Base-by-base conservation (phyloP, 352 stramenopile species). In the Nannochloropsis limnetica region DNA sequence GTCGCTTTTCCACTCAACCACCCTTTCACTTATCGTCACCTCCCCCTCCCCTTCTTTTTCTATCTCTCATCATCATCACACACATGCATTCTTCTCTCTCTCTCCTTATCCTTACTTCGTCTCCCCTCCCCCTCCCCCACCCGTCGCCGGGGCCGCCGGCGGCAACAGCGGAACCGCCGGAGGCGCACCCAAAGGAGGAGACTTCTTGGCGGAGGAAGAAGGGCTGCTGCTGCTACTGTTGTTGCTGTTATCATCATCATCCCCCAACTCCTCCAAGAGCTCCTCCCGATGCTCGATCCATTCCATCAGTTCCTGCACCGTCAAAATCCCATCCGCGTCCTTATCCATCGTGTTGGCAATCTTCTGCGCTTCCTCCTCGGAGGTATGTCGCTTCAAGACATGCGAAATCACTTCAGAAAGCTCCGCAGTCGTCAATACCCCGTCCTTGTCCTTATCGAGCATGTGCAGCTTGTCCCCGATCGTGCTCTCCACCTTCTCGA, bases 381-480 rank as follows among this genome's bases (percentile, higher is more conserved):
- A 97, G 80, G 96, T 94, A 29, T 94, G 88, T 81, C 96, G 92
- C 85, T 94, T 94, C 82, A 98, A 85, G 79, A 98, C 95, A 61
- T 93, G 95, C 85, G 97, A 94, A 14, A 99, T 91, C 0, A 93
- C 93, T 84, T 97, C 89, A 74, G 93, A 93, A 81, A 99, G 90
- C 89, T 99, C 96, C 84, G 98, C 93, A n/a, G 90, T 90, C 29
- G 91, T 92, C 25, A 98, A 69, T 80, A 98, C 91, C 83, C 95
- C 95, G 89, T 99, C 96, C 74, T 90, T 93, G 89, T 99, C 96
- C 84, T 94, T 93, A 87, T 99, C 96, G 25, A 99, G 88, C 83
- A 98, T 91, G 85, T 98, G 96, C 79, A 99, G 91, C 79, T 96
- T 96, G 86, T 98, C 94, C 83, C 96, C 96, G 85, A 99, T 96